Percentiles rank a stretch among this genome's conserved stretches.
These are phyloP conservation scores for Mortierella sp. DNA, from an alignment of 371 early-diverging fungal genomes.

Conservation along the genomic window DNA sequence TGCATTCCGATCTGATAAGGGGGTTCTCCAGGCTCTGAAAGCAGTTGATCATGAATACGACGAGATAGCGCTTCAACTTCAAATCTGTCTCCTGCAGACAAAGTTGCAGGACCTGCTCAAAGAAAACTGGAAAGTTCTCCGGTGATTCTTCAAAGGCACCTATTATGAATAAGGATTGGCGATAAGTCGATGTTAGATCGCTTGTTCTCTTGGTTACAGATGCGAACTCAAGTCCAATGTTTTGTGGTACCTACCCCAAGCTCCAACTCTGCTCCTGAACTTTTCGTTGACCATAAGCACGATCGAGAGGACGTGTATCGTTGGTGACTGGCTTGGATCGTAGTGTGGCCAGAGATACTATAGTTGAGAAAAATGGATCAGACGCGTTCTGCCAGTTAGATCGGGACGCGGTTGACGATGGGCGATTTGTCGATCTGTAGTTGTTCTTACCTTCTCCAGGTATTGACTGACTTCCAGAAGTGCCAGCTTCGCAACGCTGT, in stretches of 20 bases:
- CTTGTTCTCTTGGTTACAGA: background rate
- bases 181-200: background rate
- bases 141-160: slow-evolving; percentile 66
- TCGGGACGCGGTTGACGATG: background rate
- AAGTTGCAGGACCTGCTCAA: slow-evolving; percentile 69
- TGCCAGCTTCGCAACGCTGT: slow-evolving; percentile 68
- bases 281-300: slow-evolving; percentile 92
- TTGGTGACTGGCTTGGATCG: slow-evolving; percentile 59
- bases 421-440: background rate
- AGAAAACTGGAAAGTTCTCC: slow-evolving; percentile 71
- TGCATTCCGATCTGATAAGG: slow-evolving; percentile 79
- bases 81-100: slow-evolving; percentile 58
- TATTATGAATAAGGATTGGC: slow-evolving; percentile 18
- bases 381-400: background rate
- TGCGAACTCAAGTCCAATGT: background rate
- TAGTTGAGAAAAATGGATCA: background rate
- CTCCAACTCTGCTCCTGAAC: slow-evolving; percentile 73
- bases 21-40: slow-evolving; percentile 88
- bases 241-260: slow-evolving; percentile 65
- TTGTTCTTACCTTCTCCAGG: slow-evolving; percentile 77
- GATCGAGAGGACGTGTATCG: slow-evolving; percentile 81
- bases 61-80: slow-evolving; percentile 63
- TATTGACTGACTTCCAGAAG: slow-evolving; percentile 85
- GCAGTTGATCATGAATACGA: slow-evolving; percentile 80
- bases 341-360: slow-evolving; percentile 88